phyloP scores from a whole-genome alignment of 805 yeast species.

The Metschnikowia hibisci region DNA sequence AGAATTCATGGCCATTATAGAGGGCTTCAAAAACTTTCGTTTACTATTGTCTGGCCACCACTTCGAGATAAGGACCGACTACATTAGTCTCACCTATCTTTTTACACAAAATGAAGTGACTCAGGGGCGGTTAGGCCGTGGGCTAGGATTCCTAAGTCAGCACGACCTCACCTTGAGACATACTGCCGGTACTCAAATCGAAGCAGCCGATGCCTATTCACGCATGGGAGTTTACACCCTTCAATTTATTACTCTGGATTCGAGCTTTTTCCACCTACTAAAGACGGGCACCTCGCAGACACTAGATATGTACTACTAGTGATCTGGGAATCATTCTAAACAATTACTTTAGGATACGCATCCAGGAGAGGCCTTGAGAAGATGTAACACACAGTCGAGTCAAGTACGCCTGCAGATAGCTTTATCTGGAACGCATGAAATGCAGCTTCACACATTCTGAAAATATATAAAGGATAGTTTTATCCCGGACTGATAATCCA shows the following conservation, averaged over 20 bases:
- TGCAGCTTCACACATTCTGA: no score
- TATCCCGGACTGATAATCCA: no score
- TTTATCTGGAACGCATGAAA: no score
- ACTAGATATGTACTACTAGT: no score
- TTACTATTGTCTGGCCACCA: conserved; percentile 1
- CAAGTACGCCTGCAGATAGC: no score
- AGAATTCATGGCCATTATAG: conserved; percentile 6
- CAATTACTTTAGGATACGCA: no score
- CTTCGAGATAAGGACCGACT: conserved; percentile 5
- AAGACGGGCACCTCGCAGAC: not conserved
- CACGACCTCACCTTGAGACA: conserved; percentile 1
- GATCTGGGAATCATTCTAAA: no score
- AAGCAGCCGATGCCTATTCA: conserved; percentile 3
- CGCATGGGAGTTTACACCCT: not conserved
- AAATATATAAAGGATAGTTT: no score
- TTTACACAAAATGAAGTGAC: not conserved
- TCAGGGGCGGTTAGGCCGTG: not conserved
- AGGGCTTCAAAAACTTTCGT: conserved; percentile 5
- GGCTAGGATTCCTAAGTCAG: not conserved
- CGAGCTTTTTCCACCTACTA: not conserved
- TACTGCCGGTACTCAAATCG: not conserved
- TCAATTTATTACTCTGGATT: not conserved
- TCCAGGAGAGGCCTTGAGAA: no score
- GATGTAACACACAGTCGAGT: no score
- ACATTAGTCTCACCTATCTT: not conserved